Evolutionary conservation across 176 grass and related monocot genomes (phyloP), one percentile per base, ranked within the genome.

Genomic region (Juncus effusus): DNA sequence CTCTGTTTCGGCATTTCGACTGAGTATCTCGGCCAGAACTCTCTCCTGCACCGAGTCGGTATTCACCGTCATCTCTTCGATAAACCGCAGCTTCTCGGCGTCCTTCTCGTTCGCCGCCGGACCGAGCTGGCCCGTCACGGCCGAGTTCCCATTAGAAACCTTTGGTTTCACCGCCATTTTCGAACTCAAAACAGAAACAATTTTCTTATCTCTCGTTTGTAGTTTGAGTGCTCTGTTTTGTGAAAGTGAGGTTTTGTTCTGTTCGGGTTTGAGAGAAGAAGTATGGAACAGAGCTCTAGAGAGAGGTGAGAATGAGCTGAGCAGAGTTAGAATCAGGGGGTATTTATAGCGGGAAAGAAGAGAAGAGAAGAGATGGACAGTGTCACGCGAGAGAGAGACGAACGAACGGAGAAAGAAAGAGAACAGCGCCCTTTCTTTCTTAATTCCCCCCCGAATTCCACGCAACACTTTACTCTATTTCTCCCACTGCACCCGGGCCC

Each of bases 11-110:
- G 80, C 82, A 83, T 97, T 97, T 37, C 80, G 63, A 63, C 37
- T 61, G 36, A 97, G 80, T 78, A 97, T 97, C 82, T 92, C 93
- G 0, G 59, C 77, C 13, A 97, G 80, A 59, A 97, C 93, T 60
- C 72, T 74, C 82, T 84, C 75, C 79, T 97, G 93, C 63, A 89
- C 88, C 6, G 80, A 56, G 59, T 97, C 93, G 3, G 70, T 51
- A 61, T 86, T 75, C 61, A 70, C 28, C 3, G 93, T 97, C 77
- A 89, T 86, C 42, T 92, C 88, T 36, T 97, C 93, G 69, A 97
- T 92, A 78, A 97, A 92, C 38, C 67, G 77, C 28, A 97, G 85
- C 73, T 84, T 92, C 85, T 97, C 93, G 8, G 71, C 82, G 63
- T 92, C 82, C 53, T 56, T 67, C n/a, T 83, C 88, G 35, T 79